Conservation (phyloP, 2,329 filamentous ascomycete genomes). For the Talaromyces funiculosus region DNA sequence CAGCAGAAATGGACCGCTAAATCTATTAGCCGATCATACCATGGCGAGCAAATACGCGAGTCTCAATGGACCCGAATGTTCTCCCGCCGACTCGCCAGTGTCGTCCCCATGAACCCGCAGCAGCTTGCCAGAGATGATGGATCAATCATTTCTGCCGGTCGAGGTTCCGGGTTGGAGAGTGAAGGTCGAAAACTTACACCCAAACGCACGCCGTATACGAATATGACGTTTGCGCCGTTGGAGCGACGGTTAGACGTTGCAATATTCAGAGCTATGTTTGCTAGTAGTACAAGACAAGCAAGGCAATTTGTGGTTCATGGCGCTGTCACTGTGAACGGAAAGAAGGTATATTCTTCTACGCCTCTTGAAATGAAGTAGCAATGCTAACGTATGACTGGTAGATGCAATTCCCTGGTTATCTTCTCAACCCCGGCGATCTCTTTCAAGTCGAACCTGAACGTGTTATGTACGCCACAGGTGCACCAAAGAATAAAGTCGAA, state of each 20-base stretch:
- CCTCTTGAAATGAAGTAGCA: not conserved
- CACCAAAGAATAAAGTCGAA: slow-evolving; percentile 53
- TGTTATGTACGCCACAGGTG: slow-evolving; percentile 82
- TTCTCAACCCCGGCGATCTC: slow-evolving; percentile 94
- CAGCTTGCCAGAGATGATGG: slow-evolving; percentile 80
- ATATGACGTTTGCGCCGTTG: slow-evolving; percentile 89
- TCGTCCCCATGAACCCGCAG: slow-evolving; percentile 74
- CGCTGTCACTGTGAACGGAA: slow-evolving; percentile 89
- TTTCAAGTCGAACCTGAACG: slow-evolving; percentile 90
- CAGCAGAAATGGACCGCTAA: slow-evolving; percentile 98
- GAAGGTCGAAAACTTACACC: slow-evolving; percentile 19
- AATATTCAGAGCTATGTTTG: slow-evolving; percentile 87
- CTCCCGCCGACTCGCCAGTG: slow-evolving; percentile 69
- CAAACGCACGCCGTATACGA: slow-evolving; percentile 74
- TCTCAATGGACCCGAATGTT: slow-evolving; percentile 94
- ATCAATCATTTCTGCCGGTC: slow-evolving; percentile 72
- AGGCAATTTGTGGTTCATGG: slow-evolving; percentile 93
- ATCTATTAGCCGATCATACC: slow-evolving; percentile 74
- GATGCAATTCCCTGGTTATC: slow-evolving; percentile 90
- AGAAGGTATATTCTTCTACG: slow-evolving; percentile 59
- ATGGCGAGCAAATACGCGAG: slow-evolving; percentile 91
- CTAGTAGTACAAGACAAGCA: slow-evolving; percentile 86
- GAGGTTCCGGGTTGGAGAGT: slow-evolving; percentile 56
- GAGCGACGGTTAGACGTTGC: slow-evolving; percentile 92
- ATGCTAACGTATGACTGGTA: slow-evolving; percentile 34